phyloP scores from a whole-genome alignment of 1,284 basidiomycete genomes.

The Blastosporella zonata region DNA sequence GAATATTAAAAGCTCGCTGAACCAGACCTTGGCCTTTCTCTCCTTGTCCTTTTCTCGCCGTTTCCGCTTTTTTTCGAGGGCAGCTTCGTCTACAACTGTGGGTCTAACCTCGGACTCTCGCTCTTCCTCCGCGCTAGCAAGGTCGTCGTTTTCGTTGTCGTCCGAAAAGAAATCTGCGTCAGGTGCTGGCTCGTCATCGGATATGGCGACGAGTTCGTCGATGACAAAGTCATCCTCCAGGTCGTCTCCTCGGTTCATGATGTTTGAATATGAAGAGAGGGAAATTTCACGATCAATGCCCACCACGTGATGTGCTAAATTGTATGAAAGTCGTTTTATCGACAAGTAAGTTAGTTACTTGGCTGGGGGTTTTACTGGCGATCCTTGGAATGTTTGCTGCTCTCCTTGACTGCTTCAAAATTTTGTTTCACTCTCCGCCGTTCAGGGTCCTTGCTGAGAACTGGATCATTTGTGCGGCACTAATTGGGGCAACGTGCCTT shows the following conservation, averaged over 20 bases:
- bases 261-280: constrained; percentile 9
- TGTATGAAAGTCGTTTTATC: background rate
- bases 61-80: constrained; percentile 61
- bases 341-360: background rate
- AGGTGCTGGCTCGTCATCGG: constrained; percentile 50
- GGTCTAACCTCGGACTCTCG: constrained; percentile 12
- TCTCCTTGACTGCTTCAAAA: constrained; percentile 5
- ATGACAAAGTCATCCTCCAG: constrained; percentile 77
- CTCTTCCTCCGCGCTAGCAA: constrained; percentile 26
- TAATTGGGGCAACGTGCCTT: constrained; percentile 31
- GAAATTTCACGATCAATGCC: constrained; percentile 1
- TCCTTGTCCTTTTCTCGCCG: constrained; percentile 69
- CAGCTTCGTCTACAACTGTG: constrained; percentile 21
- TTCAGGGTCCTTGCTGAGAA: constrained; percentile 12
- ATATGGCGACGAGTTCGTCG: constrained; percentile 65
- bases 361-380: constrained; percentile 2
- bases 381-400: constrained; percentile 13
- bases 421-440: constrained; percentile 1
- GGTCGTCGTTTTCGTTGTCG: constrained; percentile 36
- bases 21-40: constrained; percentile 57
- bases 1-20: background rate
- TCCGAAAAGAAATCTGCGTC: constrained; percentile 36
- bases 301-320: constrained; percentile 18
- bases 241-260: constrained; percentile 57
- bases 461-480: constrained; percentile 18